Evolutionary conservation across 345 rosid genomes (phyloP), one percentile per base, ranked within the genome.

Genomic region (Corymbia maculata): DNA sequence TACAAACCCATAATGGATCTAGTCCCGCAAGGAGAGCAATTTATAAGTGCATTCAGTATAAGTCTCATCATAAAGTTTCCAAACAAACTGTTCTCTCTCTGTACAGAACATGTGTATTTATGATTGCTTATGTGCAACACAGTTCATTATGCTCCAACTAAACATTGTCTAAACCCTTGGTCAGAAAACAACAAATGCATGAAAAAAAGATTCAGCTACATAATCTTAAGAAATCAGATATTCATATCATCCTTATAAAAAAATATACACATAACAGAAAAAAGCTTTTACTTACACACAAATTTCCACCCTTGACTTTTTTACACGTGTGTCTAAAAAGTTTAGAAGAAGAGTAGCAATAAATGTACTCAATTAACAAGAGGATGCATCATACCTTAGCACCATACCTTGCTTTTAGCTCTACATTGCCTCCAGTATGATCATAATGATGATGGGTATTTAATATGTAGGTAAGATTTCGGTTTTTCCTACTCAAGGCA

Each of bases 381-480:
- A 88, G 30, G 90, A 86, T 52, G 61, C 86, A 61, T 85, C 96
- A 87, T 97, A 98, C 99, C 99, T 98, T 97, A 51, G 99, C 99
- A 87, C 99, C 99, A 26, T 94, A 98, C 94, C 94, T 97, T 90
- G 95, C 98, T 95, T 98, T 98, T 94, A 98, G 91, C 89, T 96
- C 99, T 86, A 92, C 88, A 90, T 98, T 98, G 86, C 99, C 99
- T 50, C 98, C 98, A 1, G 99, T 91, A 89, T 97, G 99, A 90
- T 97, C 98, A 92, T 93, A 88, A 90, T 96, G 98, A 91, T 98
- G 99, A 93, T 98, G 99, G 51, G 99, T 98, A 89, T 98, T 98
- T 70, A 98, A 90, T 90, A 98, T 98, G 87, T 98, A 98, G 66
- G 94, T 98, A 92, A 98, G 93, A 90, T 98, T 97, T 89, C 95